Percentiles rank a stretch among this genome's conserved stretches.
Evolutionary conservation across 257 asterid species (phyloP).

Genomic region (Solanum etuberosum): DNA sequence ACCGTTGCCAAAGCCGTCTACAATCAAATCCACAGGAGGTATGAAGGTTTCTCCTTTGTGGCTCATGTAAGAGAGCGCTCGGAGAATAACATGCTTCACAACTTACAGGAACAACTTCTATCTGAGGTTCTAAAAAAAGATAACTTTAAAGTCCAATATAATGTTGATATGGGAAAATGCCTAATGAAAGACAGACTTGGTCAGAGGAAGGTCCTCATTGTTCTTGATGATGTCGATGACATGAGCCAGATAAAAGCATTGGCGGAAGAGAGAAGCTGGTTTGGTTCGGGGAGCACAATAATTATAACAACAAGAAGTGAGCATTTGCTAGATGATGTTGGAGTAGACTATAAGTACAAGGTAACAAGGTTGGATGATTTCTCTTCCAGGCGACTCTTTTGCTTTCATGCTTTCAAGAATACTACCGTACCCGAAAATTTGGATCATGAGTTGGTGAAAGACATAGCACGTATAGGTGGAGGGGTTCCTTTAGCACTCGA

Average conservation of each 20-base stretch:
- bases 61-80: not conserved
- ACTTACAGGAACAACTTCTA: not conserved
- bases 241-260: not conserved
- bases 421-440: not conserved
- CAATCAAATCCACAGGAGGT: not conserved
- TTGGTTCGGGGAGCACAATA: not conserved
- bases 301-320: not conserved
- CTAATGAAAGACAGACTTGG: not conserved
- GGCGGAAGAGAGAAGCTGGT: not conserved
- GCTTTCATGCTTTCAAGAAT: not conserved
- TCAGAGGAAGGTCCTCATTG: not conserved
- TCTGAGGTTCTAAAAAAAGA: not conserved
- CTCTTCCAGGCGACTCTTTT: not conserved
- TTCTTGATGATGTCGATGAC: not conserved
- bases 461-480: not conserved
- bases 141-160: not conserved
- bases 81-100: not conserved
- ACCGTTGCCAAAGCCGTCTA: not conserved
- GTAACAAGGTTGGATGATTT: not conserved
- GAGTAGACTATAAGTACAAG: not conserved
- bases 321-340: not conserved
- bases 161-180: not conserved
- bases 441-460: not conserved
- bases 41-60: not conserved
- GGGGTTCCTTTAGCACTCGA: not conserved